Evolutionary conservation across 2,329 filamentous ascomycete species (phyloP).

Genomic region (Diaporthe ilicicola): DNA sequence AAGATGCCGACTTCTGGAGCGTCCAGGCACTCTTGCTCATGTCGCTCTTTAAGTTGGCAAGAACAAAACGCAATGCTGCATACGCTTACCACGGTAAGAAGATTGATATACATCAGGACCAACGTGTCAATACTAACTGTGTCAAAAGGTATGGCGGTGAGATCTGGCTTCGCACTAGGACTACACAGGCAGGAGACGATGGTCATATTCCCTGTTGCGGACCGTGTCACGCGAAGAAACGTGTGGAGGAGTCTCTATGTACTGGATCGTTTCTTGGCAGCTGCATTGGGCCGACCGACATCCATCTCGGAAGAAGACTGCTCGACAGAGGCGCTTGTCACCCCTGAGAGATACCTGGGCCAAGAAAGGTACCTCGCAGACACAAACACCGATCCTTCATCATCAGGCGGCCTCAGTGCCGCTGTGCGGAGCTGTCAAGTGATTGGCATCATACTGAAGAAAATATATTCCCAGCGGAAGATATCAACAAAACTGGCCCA

Average conservation of each 20-base stretch:
- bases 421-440: constrained; percentile 65
- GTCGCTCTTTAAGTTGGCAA: constrained; percentile 69
- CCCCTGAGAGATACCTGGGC: constrained; percentile 26
- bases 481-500: constrained; percentile 66
- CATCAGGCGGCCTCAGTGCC: constrained; percentile 56
- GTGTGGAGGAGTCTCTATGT: constrained; percentile 73
- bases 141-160: constrained; percentile 66
- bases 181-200: constrained; percentile 69
- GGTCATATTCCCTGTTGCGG: constrained; percentile 57
- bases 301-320: constrained; percentile 71
- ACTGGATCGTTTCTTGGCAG: constrained; percentile 69
- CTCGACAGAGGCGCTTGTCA: constrained; percentile 55
- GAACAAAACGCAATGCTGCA: constrained; percentile 69
- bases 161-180: constrained; percentile 69
- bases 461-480: constrained; percentile 66
- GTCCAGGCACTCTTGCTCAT: constrained; percentile 71
- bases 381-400: constrained; percentile 33
- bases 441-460: constrained; percentile 65
- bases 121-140: neutral
- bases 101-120: no score
- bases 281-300: constrained; percentile 68
- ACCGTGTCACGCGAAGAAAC: constrained; percentile 60
- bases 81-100: constrained; percentile 67
- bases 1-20: constrained; percentile 71
- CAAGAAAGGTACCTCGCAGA: constrained; percentile 28